Base-by-base conservation (phyloP, 2,329 filamentous ascomycete genomes). In the Thielaviopsis ethacetica region DNA sequence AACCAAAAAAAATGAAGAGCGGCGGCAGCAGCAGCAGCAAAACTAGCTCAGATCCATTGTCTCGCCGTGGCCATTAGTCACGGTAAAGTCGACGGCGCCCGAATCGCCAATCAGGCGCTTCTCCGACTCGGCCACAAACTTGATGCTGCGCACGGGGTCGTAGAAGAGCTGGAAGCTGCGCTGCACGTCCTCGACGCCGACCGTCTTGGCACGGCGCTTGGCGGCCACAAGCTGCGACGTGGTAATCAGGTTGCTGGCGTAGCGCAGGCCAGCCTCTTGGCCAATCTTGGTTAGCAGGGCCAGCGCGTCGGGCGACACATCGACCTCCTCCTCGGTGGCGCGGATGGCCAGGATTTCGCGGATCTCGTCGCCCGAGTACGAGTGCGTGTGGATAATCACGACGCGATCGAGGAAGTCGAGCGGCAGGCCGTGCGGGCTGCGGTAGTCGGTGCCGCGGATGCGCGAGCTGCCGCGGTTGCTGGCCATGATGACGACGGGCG, bases 401-500 rank as follows among this genome's bases (percentile, higher is more conserved):
- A 97, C 87, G 21, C 93, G 85, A 71, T 98, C 93, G 54, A 98
- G 79, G 72, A 98, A 95, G 73, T 98, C 93, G 53, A 97, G 82
- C 0, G 93, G 93, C 51, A 98, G 77, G 27, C 93, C 93, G 70
- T 98, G 93, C 1, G 93, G 93, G 65, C 87, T 93, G 66, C 83
- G 85, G 74, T 97, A 96, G 70, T 88, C 87, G 59, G 93, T 98
- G 61, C 93, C 93, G 34, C 93, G 83, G 68, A 98, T 96, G 65
- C 86, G 85, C 44, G 93, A 88, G 71, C 90, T 83, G 63, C 93
- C 93, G 62, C 93, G 81, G 75, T 98, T 98, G 78, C 88, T 95
- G 58, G 93, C 93, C 93, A 98, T 98, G 73, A 98, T 98, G 71
- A 98, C 91, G 64, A 98, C 91, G 47, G 93, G 93, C 1, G 93